phyloP scores from a whole-genome alignment of 805 yeast genomes.

The Sugiyamaella lignohabitans region DNA sequence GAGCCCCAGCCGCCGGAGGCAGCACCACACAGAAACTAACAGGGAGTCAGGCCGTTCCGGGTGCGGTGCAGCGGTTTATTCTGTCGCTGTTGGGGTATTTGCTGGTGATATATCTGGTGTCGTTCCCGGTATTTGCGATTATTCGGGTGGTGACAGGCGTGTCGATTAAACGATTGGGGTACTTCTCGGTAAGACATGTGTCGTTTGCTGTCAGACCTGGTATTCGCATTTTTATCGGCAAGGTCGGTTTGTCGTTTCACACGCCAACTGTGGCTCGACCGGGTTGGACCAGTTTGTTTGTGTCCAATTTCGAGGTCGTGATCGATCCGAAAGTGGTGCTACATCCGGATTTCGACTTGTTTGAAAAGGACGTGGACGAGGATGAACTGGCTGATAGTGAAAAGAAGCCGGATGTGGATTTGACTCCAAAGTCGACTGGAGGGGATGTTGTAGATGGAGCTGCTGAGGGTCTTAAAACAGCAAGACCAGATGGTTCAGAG shows the following conservation, averaged over 20 bases:
- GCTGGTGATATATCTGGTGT: conserved; percentile 25
- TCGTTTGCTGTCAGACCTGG: conserved; percentile 32
- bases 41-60: background rate
- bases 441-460: no score
- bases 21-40: background rate
- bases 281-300: conserved; percentile 33
- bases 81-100: conserved; percentile 16
- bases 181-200: conserved; percentile 34
- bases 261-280: conserved; percentile 38
- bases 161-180: conserved; percentile 37
- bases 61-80: conserved; percentile 13
- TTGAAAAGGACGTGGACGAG: conserved; percentile 7
- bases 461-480: no score
- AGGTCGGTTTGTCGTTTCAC: conserved; percentile 33
- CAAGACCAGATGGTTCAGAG: background rate
- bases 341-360: conserved; percentile 12
- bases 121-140: conserved; percentile 34
- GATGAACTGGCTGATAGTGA: conserved; percentile 1
- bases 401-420: background rate
- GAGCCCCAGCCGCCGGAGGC: background rate
- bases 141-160: conserved; percentile 36
- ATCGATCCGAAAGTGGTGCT: conserved; percentile 24
- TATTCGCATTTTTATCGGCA: conserved; percentile 30
- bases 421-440: background rate
- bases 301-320: conserved; percentile 29